Evolutionary conservation across 2,329 filamentous ascomycete genomes (phyloP).

Genomic region (Epicoccum sorghinum): DNA sequence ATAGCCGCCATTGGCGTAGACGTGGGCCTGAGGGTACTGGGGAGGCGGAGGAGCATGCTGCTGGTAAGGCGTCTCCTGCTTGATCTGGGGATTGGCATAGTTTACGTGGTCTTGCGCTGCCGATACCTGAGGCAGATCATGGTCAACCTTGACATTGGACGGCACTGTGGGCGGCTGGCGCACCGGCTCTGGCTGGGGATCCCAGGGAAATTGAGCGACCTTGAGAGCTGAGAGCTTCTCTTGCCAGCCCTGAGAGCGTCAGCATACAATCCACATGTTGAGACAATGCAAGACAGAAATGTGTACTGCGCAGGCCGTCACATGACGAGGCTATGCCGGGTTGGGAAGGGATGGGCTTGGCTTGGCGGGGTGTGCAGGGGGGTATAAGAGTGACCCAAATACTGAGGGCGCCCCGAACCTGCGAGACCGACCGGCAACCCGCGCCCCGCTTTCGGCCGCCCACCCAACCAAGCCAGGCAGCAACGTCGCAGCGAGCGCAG

Average conservation of each 20-base stretch:
- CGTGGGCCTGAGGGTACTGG: constrained; percentile 35
- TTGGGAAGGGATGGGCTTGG: constrained; percentile 39
- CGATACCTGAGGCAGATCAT: constrained; percentile 39
- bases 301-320: constrained; percentile 32
- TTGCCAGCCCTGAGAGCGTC: constrained; percentile 79
- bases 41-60: constrained; percentile 28
- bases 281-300: constrained; percentile 1
- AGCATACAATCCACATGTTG: constrained; percentile 13
- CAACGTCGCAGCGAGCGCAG: constrained; percentile 25
- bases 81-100: constrained; percentile 53
- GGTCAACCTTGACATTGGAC: constrained; percentile 48
- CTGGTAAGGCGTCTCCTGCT: constrained; percentile 54
- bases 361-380: constrained; percentile 48
- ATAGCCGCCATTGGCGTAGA: constrained; percentile 46
- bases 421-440: constrained; percentile 45
- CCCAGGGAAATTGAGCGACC: constrained; percentile 93
- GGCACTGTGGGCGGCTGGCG: constrained; percentile 51
- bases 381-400: constrained; percentile 57
- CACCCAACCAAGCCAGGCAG: constrained; percentile 36
- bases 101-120: constrained; percentile 37
- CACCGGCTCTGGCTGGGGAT: constrained; percentile 70
- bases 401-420: constrained; percentile 48
- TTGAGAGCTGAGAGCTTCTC: constrained; percentile 82
- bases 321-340: constrained; percentile 44
- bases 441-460: constrained; percentile 53